Evolutionary conservation across 331 rosid genomes (phyloP).

Genomic region (Arachis monticola): DNA sequence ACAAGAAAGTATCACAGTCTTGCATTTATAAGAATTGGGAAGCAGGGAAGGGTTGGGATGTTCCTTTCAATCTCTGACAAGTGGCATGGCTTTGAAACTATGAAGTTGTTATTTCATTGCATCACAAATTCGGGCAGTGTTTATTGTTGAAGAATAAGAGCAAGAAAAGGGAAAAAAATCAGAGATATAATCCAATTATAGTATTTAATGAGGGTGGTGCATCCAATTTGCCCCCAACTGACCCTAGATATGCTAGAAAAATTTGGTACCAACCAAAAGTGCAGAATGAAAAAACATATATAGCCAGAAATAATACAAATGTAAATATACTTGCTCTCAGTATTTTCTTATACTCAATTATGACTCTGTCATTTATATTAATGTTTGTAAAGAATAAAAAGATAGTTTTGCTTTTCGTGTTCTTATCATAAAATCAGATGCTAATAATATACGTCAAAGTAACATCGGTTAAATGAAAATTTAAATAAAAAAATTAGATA

Average conservation of each 20-base stretch:
- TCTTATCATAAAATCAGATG: no score
- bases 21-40: constrained; percentile 17
- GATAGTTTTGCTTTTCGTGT: no score
- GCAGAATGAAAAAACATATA: constrained; percentile 22
- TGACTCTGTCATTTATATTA: constrained; percentile 11
- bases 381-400: no score
- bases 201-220: constrained; percentile 32
- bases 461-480: no score
- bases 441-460: no score
- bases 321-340: constrained; percentile 24
- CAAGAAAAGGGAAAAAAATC: neutral
- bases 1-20: neutral
- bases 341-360: neutral
- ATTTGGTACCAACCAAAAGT: constrained; percentile 38
- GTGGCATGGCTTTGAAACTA: constrained; percentile 29
- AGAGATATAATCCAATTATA: neutral
- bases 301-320: constrained; percentile 16
- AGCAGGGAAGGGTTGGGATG: constrained; percentile 37
- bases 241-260: constrained; percentile 25
- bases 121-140: neutral
- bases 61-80: constrained; percentile 39
- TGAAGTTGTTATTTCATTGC: constrained; percentile 34
- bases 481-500: no score
- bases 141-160: neutral
- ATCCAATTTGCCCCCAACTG: constrained; percentile 37